Conservation (phyloP, 1,284 basidiomycete genomes). For the Sanghuangporus baumii region DNA sequence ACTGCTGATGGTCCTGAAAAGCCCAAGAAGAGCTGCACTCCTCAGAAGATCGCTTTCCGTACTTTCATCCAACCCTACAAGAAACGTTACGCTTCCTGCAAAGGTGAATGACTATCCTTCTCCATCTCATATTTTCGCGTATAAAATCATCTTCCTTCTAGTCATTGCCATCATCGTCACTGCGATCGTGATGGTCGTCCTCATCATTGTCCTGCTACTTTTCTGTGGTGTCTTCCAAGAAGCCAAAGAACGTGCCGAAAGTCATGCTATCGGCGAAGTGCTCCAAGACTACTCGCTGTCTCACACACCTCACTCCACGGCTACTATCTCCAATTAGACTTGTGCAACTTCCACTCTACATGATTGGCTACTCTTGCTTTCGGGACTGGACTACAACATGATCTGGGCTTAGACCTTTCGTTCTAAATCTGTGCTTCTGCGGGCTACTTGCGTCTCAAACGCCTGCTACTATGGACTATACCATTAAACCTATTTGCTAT, state of each 20-base stretch:
- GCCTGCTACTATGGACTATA: neutral
- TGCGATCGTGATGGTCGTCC: neutral
- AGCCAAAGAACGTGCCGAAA: conserved; percentile 12
- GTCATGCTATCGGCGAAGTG: conserved; percentile 2
- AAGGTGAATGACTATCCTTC: neutral
- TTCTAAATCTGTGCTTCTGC: neutral
- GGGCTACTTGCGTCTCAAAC: neutral
- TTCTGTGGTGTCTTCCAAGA: conserved; percentile 17
- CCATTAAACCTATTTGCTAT: neutral
- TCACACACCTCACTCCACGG: neutral
- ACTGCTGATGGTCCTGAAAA: conserved; percentile 1
- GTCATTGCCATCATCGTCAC: conserved; percentile 1
- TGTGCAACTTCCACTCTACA: neutral
- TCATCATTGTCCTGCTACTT: conserved; percentile 10
- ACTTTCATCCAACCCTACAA: conserved; percentile 4
- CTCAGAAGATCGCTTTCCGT: neutral
- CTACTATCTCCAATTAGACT: neutral
- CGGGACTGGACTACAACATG: neutral
- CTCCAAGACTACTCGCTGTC: neutral
- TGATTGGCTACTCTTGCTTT: neutral
- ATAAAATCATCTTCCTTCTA: neutral
- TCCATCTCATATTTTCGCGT: neutral
- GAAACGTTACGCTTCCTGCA: neutral
- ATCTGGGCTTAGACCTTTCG: neutral
- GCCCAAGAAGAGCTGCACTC: conserved; percentile 6